A percentile compares a stretch with the other conserved stretches of the same genome.
Conservation (phyloP, 2,329 filamentous ascomycete species). For the Whalleya microplaca region DNA sequence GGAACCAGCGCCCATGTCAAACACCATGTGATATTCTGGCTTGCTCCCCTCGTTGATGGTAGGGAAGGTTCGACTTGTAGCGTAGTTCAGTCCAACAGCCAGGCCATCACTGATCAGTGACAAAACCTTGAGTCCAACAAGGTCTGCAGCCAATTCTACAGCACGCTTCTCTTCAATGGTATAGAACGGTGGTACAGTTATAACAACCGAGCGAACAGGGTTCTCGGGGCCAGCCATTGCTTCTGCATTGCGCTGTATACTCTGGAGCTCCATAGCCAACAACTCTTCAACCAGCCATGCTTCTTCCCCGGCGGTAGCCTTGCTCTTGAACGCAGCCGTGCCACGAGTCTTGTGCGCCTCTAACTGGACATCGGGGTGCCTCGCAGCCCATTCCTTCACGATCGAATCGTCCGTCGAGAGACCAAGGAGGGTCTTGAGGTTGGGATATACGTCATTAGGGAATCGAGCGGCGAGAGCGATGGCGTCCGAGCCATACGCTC, state of each 20-base stretch:
- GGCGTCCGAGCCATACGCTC: constrained; percentile 90
- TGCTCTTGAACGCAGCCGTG: constrained; percentile 83
- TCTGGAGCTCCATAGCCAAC: constrained; percentile 93
- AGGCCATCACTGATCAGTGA: constrained; percentile 86
- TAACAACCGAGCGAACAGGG: constrained; percentile 77
- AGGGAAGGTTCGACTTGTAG: constrained; percentile 87
- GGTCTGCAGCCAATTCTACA: constrained; percentile 78
- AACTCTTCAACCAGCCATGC: constrained; percentile 86
- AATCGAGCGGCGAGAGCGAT: constrained; percentile 85
- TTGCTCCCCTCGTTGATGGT: constrained; percentile 80
- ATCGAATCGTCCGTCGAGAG: constrained; percentile 63
- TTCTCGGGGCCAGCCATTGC: constrained; percentile 75
- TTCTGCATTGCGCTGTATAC: constrained; percentile 88
- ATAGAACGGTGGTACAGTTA: constrained; percentile 90
- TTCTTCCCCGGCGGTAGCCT: constrained; percentile 61
- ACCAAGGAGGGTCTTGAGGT: constrained; percentile 89
- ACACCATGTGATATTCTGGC: constrained; percentile 90
- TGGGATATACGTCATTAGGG: constrained; percentile 91
- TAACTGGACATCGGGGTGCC: constrained; percentile 79
- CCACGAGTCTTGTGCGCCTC: constrained; percentile 62
- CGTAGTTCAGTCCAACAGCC: constrained; percentile 94
- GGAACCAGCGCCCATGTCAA: constrained; percentile 97
- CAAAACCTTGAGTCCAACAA: constrained; percentile 86
- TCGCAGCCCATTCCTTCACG: constrained; percentile 70
- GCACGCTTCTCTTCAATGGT: constrained; percentile 89